Percentiles rank a stretch among this genome's conserved stretches.
phyloP scores from a whole-genome alignment of 176 grass and related monocot genomes.

The Bromus sterilis region DNA sequence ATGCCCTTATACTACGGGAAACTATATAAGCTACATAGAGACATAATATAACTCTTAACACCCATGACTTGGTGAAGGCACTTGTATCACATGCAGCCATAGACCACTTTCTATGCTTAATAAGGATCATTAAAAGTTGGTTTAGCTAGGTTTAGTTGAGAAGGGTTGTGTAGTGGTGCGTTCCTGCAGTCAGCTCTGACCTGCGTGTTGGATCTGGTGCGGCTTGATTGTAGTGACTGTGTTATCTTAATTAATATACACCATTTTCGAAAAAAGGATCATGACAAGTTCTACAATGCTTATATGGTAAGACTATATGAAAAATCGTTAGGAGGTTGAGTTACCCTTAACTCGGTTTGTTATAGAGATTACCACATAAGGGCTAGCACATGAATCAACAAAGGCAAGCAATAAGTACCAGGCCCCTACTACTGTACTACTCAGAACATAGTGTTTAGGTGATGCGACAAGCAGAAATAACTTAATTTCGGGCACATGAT shows the following conservation, averaged over 20 bases:
- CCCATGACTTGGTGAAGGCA: background rate
- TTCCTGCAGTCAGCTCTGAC: background rate
- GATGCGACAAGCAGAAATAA: background rate
- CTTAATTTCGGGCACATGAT: background rate
- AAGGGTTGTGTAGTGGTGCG: background rate
- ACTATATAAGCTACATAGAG: too few species aligned
- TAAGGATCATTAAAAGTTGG: background rate
- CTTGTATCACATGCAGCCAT: slow-evolving; percentile 14
- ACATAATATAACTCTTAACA: too few species aligned
- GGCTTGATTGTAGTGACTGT: background rate
- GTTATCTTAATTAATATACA: background rate
- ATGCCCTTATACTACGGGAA: too few species aligned
- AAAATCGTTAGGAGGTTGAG: background rate
- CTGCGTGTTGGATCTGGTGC: background rate
- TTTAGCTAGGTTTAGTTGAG: background rate
- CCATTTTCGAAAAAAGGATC: background rate
- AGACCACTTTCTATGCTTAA: background rate
- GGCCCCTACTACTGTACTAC: background rate
- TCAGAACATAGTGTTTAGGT: background rate
- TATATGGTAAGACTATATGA: background rate
- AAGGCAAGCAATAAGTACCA: background rate
- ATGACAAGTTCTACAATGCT: background rate
- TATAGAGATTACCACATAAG: background rate
- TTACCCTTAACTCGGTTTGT: background rate
- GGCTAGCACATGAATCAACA: background rate